Evolutionary conservation across 148 eudicot genomes (phyloP).

Genomic region (Fallopia convolvulus): DNA sequence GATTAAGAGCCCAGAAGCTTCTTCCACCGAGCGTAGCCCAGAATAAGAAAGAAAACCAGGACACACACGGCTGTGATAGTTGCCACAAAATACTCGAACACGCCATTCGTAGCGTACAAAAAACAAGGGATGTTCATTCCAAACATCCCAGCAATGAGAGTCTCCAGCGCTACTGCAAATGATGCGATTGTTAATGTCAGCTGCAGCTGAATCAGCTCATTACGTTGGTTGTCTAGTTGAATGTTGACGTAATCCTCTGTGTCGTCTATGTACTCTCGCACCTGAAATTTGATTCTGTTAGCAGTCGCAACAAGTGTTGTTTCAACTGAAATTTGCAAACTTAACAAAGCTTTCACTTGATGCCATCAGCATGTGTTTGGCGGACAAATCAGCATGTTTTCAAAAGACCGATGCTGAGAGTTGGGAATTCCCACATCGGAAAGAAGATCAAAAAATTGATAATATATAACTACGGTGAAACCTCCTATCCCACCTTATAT

Average conservation of each 20-base stretch:
- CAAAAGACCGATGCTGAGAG: background rate
- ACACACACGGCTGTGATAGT: constrained; percentile 32
- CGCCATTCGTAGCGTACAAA: constrained; percentile 25
- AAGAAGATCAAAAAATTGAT: too few relatives aligned
- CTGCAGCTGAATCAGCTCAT: constrained; percentile 88
- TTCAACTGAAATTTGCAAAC: background rate
- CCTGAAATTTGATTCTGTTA: constrained; percentile 30
- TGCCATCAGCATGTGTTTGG: background rate
- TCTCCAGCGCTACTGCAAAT: constrained; percentile 62
- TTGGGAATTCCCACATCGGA: too few relatives aligned
- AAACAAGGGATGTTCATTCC: constrained; percentile 79
- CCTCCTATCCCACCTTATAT: too few relatives aligned
- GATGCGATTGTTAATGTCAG: constrained; percentile 71
- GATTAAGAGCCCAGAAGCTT: constrained; percentile 71
- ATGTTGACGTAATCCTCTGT: constrained; percentile 96
- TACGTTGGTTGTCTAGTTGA: constrained; percentile 93
- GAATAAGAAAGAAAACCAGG: constrained; percentile 52
- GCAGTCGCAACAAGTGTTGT: background rate
- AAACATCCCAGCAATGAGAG: constrained; percentile 52
- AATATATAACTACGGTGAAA: too few relatives aligned
- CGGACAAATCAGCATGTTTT: background rate
- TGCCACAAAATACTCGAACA: constrained; percentile 33
- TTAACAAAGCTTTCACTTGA: background rate
- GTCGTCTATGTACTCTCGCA: constrained; percentile 92
- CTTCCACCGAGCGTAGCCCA: constrained; percentile 92